Base-by-base conservation (phyloP, 2,329 filamentous ascomycete genomes). In the Diaporthe capsici region DNA sequence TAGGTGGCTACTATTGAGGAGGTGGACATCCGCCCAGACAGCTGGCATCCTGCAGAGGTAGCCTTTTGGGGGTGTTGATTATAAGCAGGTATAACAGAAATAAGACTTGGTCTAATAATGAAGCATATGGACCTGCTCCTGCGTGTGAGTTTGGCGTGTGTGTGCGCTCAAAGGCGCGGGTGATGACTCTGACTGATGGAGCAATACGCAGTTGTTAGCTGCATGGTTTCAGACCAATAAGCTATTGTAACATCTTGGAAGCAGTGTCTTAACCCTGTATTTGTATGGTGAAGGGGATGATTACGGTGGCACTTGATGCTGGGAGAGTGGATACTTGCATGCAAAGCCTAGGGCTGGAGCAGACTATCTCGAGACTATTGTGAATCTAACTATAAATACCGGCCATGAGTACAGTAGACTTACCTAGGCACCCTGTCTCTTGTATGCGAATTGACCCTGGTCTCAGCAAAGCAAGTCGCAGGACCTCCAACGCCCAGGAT, bases 81-180 rank as follows among this genome's bases (percentile, higher is more conserved):
- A 70, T 42, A 55, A 15, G 61, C 42, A 65, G 42, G 65, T 70
- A 31, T 28, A 25, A 55, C 65, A 55, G 34, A 37, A 51, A 55
- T 17, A 70, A 55, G 34, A 70, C 65, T 42, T 31, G 49, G 42
- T 70, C 31, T 70, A 37, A 55, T 70, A n/a, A 34, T 55, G 65
- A 31, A 31, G 49, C 65, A 55, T 22, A 12, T 17, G 22, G 65
- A 28, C 34, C 31, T 28, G 55, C 13, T 10, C 9, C 4, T 53
- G 3, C 47, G 10, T 12, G 10, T 51, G 22, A 42, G 22, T 3
- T 25, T 39, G 47, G 22, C 34, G 3, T 15, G 20, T 37, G 20
- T 8, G 2, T 9, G 7, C 10, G 2, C 10, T 12, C 3, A 10
- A 25, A 15, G n/a, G 8, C 20, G 13, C 7, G 44, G 20, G 20